Conservation (phyloP, 345 rosid species). For the Corymbia maculata region DNA sequence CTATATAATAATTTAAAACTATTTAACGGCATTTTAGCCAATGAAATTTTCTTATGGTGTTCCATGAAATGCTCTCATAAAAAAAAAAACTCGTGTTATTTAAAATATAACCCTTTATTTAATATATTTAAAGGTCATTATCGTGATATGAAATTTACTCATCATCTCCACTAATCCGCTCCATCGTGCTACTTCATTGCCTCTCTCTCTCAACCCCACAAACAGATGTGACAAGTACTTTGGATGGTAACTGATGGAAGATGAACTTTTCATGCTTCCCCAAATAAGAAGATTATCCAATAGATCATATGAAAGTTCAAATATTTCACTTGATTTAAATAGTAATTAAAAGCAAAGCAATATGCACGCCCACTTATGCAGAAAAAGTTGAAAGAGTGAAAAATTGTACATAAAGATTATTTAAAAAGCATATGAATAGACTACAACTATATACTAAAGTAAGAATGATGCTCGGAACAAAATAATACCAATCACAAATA, state of each 20-base stretch:
- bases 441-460: background rate
- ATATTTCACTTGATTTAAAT: background rate
- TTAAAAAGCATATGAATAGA: background rate
- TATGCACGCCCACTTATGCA: background rate
- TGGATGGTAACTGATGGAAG: background rate
- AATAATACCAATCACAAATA: background rate
- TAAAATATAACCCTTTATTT: background rate
- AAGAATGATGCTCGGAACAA: background rate
- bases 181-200: background rate
- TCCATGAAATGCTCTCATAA: background rate
- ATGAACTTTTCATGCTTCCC: background rate
- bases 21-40: background rate
- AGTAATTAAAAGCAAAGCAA: background rate
- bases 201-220: background rate
- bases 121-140: background rate
- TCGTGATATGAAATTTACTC: background rate
- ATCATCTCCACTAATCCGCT: background rate
- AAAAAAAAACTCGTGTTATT: background rate
- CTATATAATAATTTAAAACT: background rate
- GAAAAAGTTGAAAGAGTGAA: background rate
- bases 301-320: background rate
- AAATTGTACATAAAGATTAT: background rate
- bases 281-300: background rate
- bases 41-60: background rate
- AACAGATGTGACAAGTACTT: background rate